Conservation (phyloP, 2,329 filamentous ascomycete genomes). For the Didymella segeticola region DNA sequence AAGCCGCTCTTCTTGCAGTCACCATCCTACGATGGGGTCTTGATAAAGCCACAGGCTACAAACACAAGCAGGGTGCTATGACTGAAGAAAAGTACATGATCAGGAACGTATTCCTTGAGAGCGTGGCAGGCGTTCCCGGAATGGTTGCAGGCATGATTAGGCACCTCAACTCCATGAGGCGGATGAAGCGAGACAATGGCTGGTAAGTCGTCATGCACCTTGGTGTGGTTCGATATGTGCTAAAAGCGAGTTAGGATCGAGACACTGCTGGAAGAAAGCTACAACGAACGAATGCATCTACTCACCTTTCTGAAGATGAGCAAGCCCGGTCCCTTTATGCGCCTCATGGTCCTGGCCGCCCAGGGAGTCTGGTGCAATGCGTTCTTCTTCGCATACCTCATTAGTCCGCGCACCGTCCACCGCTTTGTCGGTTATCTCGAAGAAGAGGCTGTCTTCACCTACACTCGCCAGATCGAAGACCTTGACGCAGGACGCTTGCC, state of each 20-base stretch:
- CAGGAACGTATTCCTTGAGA: conserved; percentile 91
- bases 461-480: conserved; percentile 86
- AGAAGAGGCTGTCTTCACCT: conserved; percentile 95
- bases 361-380: conserved; percentile 98
- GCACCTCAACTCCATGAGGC: conserved; percentile 82
- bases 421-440: conserved; percentile 97
- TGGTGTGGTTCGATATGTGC: neutral
- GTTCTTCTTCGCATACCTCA: conserved; percentile 86
- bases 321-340: conserved; percentile 87
- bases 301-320: conserved; percentile 93
- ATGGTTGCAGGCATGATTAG: conserved; percentile 97
- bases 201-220: conserved; percentile 58
- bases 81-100: conserved; percentile 89
- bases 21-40: conserved; percentile 78
- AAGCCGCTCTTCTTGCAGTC: conserved; percentile 77
- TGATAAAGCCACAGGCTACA: conserved; percentile 81
- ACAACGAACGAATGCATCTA: conserved; percentile 93
- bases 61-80: conserved; percentile 74
- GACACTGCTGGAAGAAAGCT: conserved; percentile 85
- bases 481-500: conserved; percentile 85
- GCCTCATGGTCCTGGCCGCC: conserved; percentile 83
- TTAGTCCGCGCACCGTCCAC: conserved; percentile 87
- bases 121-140: conserved; percentile 90
- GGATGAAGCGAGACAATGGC: conserved; percentile 91
- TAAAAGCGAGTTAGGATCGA: conserved; percentile 72